Base-by-base conservation (phyloP, 1,284 basidiomycete species). In the Schizophyllum commune region DNA sequence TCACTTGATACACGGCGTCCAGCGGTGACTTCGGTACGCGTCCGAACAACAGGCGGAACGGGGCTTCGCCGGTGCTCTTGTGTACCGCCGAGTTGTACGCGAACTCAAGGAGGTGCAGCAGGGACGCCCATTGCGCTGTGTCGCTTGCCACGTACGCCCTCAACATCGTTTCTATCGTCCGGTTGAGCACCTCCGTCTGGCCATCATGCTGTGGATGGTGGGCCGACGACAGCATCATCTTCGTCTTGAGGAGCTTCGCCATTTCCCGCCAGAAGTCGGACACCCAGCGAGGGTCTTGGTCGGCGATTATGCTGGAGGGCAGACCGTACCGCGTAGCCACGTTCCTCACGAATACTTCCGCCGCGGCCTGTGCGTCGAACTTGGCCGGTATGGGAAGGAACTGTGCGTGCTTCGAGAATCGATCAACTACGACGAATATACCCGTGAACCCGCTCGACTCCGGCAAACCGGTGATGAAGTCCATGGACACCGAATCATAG, bases 401-500 rank as follows among this genome's bases (percentile, higher is more conserved):
- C 19, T 71, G 64, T 0, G 69, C 71, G 61, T 68, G 68, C 63
- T 82, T 81, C 8, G 77, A 77, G 4, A 80, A 67, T 52, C 67
- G 67, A 61, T 74, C 72, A 1, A 74, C 71, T 0, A 74, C 64
- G 0, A 74, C 71, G 1, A 73, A 56, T 1, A 74, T 59, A 13
- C 61, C 63, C 11, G 64, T 68, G 64, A 61, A 77, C 1, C 69
- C 72, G 0, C 69, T 55, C 0, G 73, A 76, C 2, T 19, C 3
- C 0, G 79, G 80, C 1, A 82, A 67, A 9, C 73, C 70, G 5
- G 70, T 69, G 33, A 83, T 79, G 57, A 77, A 71, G 63, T 84
- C 80, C 73, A 82, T 74, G 0, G 75, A 74, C 3, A 83, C 69
- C 0, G 70, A 68, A 32, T 68, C 66, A 70, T 74, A 83, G 0